Evolutionary conservation across 1,284 basidiomycete genomes (phyloP).

Genomic region (Irpex sp.): DNA sequence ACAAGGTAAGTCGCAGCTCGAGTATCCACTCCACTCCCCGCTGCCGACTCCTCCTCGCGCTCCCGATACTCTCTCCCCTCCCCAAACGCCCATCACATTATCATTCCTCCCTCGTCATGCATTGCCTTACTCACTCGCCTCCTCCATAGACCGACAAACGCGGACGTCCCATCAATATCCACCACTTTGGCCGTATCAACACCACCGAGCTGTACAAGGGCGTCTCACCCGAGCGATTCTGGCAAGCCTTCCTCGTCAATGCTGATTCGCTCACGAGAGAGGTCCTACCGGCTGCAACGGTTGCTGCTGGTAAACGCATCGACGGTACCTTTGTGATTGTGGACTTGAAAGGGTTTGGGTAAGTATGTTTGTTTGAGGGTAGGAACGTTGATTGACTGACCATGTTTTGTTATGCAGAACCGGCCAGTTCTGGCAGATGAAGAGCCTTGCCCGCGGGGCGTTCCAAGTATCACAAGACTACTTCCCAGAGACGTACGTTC

Average conservation of each 20-base stretch:
- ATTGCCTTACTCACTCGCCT: background rate
- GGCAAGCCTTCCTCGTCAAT: slow-evolving; percentile 59
- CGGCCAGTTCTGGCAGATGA: slow-evolving; percentile 72
- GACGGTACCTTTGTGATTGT: slow-evolving; percentile 58
- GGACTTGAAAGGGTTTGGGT: slow-evolving; percentile 68
- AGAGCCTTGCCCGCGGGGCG: slow-evolving; percentile 49
- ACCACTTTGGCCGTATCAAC: slow-evolving; percentile 58
- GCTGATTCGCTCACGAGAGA: slow-evolving; percentile 60
- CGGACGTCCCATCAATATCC: slow-evolving; percentile 67
- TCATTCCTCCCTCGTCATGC: background rate
- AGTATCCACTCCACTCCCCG: background rate
- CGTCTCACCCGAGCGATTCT: slow-evolving; percentile 59
- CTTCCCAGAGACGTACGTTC: slow-evolving; percentile 65
- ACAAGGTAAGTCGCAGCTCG: slow-evolving; percentile 50
- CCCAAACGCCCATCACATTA: background rate
- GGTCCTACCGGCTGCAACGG: slow-evolving; percentile 60
- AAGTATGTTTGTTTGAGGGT: slow-evolving; percentile 15
- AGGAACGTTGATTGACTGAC: background rate
- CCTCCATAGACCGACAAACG: slow-evolving; percentile 55
- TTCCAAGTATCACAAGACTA: slow-evolving; percentile 76
- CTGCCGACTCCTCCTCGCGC: background rate
- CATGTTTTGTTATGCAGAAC: slow-evolving; percentile 36
- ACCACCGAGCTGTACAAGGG: slow-evolving; percentile 56
- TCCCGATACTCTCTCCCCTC: background rate
- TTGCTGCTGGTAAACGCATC: slow-evolving; percentile 46